Evolutionary conservation across 192 early-diverging fungal species (phyloP).

Genomic region (Pilobolus umbonatus): DNA sequence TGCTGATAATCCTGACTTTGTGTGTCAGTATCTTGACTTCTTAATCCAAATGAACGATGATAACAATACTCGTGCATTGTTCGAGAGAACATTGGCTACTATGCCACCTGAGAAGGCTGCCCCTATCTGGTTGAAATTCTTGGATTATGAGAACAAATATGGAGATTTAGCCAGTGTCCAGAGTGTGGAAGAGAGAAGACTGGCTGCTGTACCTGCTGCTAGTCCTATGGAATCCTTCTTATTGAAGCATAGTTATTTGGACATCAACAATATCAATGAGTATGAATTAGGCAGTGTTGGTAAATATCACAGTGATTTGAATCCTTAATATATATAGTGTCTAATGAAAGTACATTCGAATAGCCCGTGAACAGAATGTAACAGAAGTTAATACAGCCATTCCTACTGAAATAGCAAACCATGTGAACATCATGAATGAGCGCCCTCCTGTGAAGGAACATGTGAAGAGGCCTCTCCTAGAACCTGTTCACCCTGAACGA

Average conservation of each 20-base stretch:
- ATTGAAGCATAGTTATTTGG: conserved; percentile 71
- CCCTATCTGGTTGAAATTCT: conserved; percentile 78
- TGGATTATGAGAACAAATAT: conserved; percentile 83
- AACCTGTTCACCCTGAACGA: conserved; percentile 60
- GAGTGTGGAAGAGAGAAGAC: conserved; percentile 74
- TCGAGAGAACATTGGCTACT: conserved; percentile 79
- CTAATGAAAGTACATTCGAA: too few species aligned
- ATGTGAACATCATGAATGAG: neutral
- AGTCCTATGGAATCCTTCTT: conserved; percentile 56
- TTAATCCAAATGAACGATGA: conserved; percentile 88
- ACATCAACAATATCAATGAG: conserved; percentile 66
- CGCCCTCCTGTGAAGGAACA: conserved; percentile 1
- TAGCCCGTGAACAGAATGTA: conserved; percentile 14
- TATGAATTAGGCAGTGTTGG: conserved; percentile 70
- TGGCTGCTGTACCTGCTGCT: conserved; percentile 39
- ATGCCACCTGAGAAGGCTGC: conserved; percentile 63
- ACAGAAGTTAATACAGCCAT: conserved; percentile 3
- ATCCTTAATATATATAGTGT: too few species aligned
- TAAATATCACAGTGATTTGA: too few species aligned
- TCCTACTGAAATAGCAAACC: neutral
- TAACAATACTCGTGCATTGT: conserved; percentile 84
- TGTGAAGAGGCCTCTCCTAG: conserved; percentile 30
- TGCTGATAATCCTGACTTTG: conserved; percentile 66
- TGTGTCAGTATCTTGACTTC: conserved; percentile 80
- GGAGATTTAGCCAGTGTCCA: conserved; percentile 74